phyloP scores from a whole-genome alignment of 768 basidiomycete genomes.

The Boletus subcaerulescens region DNA sequence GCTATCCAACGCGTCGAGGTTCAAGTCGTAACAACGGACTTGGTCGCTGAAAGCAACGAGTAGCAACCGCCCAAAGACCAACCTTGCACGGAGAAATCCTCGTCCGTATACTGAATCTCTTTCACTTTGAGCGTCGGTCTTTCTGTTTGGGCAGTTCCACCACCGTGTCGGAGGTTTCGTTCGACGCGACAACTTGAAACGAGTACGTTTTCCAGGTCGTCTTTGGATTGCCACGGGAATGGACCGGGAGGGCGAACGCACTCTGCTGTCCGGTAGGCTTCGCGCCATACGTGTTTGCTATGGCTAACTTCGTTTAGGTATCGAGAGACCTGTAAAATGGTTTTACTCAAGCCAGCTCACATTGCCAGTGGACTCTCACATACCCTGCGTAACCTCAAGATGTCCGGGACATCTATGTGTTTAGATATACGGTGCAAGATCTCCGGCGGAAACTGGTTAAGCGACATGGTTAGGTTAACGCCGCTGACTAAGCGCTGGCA shows the following conservation, averaged over 20 bases:
- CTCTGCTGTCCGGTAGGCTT: slow-evolving; percentile 6
- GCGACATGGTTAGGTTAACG: no score
- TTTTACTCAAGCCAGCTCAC: background rate
- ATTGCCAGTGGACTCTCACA: background rate
- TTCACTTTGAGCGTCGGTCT: background rate
- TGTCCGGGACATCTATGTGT: slow-evolving; percentile 16
- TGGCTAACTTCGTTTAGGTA: background rate
- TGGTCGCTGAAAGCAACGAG: slow-evolving; percentile 10
- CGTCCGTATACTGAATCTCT: slow-evolving; percentile 3
- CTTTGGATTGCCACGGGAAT: slow-evolving; percentile 10
- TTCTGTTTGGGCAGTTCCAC: background rate
- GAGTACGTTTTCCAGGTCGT: slow-evolving; percentile 15
- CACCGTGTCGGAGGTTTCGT: background rate
- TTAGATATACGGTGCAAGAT: slow-evolving; percentile 6
- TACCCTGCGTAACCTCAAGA: slow-evolving; percentile 17
- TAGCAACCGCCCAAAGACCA: slow-evolving; percentile 18
- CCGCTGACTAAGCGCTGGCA: no score
- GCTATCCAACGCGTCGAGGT: background rate
- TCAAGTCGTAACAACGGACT: slow-evolving; percentile 17
- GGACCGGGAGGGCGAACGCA: slow-evolving; percentile 1
- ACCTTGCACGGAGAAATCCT: background rate
- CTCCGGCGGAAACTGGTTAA: slow-evolving; percentile 15
- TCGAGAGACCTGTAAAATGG: background rate
- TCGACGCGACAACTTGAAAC: slow-evolving; percentile 8
- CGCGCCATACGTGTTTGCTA: slow-evolving; percentile 14